Base-by-base conservation (phyloP, 495 filamentous ascomycete genomes). In the Penicillium nucicola region DNA sequence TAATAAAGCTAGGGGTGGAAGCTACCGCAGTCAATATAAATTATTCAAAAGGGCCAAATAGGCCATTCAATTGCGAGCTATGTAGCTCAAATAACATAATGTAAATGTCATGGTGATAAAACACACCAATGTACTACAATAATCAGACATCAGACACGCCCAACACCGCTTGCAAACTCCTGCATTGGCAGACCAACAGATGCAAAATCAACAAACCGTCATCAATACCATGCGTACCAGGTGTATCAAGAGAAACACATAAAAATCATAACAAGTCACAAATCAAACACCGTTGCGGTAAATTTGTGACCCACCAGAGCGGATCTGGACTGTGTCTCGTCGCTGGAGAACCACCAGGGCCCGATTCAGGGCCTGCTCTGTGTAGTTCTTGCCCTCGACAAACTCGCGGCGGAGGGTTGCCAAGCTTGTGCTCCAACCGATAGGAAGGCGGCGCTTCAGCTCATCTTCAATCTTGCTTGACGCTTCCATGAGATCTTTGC, bases 361-460 rank as follows among this genome's bases (percentile, higher is more conserved):
- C 51, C 92, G 76, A 36, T 87, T 87, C 12, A 99, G 76, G 15
- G 88, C 85, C 60, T 87, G 82, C 70, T 99, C 95, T 57, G 78
- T 86, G 69, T 89, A 97, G 6, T 90, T 89, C 58, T 88, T 85
- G 22, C 84, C 84, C 56, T 92, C 91, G 19, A 95, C 89, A 69
- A 99, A 87, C 71, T 97, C 92, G 37, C 90, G 81, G 48, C 85
- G 84, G 44, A 99, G 69, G 4, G 89, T 95, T 0, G 88, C 87
- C 42, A 97, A 69, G 55, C 87, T 95, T 12, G 92, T 96, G 58
- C 85, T 92, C 90, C 92, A 97, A 11, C 95, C 95, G 55, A 97
- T 90, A 13, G 95, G 92, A 51, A 99, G 73, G 17, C 93, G 77
- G 46, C 90, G 79, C 67, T 88, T 84, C 53, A 99, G 75, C 73